A percentile compares a stretch with the other conserved stretches of the same genome.
Conservation (phyloP, 805 yeast genomes). For the Yamadazyma akitaensis region DNA sequence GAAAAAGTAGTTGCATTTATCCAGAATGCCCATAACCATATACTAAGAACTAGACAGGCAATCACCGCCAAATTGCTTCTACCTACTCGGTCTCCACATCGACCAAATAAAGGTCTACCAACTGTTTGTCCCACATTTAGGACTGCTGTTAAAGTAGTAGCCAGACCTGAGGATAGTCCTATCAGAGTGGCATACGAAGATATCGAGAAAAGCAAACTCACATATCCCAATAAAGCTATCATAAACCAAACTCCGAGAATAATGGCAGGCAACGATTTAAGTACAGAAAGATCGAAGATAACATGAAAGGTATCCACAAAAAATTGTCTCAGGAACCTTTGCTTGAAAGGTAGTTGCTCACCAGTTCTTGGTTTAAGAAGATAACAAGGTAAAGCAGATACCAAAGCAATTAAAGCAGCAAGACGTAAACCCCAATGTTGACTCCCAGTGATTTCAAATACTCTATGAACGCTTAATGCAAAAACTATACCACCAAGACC, state of each 20-base stretch:
- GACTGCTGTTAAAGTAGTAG: slow-evolving; percentile 31
- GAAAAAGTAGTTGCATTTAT: slow-evolving; percentile 33
- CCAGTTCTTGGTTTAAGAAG: slow-evolving; percentile 46
- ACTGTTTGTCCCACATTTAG: slow-evolving; percentile 43
- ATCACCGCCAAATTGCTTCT: slow-evolving; percentile 34
- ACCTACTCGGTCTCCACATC: slow-evolving; percentile 46
- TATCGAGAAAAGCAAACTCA: slow-evolving; percentile 33
- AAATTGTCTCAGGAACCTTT: slow-evolving; percentile 19
- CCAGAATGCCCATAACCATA: slow-evolving; percentile 37
- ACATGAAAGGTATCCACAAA: slow-evolving; percentile 23
- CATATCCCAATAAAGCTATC: slow-evolving; percentile 35
- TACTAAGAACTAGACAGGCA: slow-evolving; percentile 21
- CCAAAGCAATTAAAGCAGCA: slow-evolving; percentile 30
- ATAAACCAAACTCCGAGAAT: slow-evolving; percentile 33
- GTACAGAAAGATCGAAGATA: slow-evolving; percentile 33
- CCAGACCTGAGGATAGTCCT: slow-evolving; percentile 42
- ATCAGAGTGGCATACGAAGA: slow-evolving; percentile 37
- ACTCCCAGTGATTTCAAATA: slow-evolving; percentile 40
- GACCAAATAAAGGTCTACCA: slow-evolving; percentile 51
- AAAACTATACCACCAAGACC: slow-evolving; percentile 52
- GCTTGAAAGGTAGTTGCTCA: slow-evolving; percentile 19
- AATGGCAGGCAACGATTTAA: slow-evolving; percentile 21
- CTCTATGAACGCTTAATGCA: slow-evolving; percentile 39
- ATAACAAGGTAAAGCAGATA: slow-evolving; percentile 34
- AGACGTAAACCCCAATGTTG: slow-evolving; percentile 44